phyloP scores from a whole-genome alignment of 1,284 basidiomycete genomes.

The Pseudozyma sp. region DNA sequence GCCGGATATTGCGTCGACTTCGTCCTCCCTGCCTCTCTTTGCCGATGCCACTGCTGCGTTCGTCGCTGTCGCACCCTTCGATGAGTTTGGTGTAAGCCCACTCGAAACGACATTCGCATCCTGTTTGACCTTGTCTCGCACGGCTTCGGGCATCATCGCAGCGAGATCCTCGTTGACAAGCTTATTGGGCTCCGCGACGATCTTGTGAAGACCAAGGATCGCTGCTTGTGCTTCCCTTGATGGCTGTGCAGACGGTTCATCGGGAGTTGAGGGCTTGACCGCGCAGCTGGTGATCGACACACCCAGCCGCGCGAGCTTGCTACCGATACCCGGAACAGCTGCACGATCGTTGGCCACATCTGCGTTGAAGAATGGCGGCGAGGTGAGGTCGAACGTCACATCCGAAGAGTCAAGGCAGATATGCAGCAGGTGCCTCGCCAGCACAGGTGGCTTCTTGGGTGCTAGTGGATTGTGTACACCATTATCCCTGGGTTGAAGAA shows the following conservation, averaged over 20 bases:
- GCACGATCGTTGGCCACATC: slow-evolving; percentile 28
- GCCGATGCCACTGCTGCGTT: slow-evolving; percentile 2
- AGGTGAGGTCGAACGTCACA: slow-evolving; percentile 23
- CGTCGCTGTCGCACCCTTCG: not conserved
- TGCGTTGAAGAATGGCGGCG: slow-evolving; percentile 34
- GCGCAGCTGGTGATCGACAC: slow-evolving; percentile 43
- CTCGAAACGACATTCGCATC: slow-evolving; percentile 43
- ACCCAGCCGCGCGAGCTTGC: slow-evolving; percentile 19
- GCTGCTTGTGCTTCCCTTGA: slow-evolving; percentile 29
- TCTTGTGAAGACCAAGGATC: slow-evolving; percentile 40
- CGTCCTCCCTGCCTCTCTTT: slow-evolving; percentile 37
- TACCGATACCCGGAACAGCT: slow-evolving; percentile 9
- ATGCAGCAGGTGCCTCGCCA: slow-evolving; percentile 43
- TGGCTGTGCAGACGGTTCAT: not conserved
- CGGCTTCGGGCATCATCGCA: slow-evolving; percentile 22
- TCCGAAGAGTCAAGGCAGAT: slow-evolving; percentile 31
- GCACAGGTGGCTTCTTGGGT: slow-evolving; percentile 29
- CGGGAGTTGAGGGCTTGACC: slow-evolving; percentile 12
- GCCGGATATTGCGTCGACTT: slow-evolving; percentile 5
- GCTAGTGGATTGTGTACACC: slow-evolving; percentile 32
- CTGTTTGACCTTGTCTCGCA: slow-evolving; percentile 25
- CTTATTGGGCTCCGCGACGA: slow-evolving; percentile 36
- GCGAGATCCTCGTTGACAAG: slow-evolving; percentile 38
- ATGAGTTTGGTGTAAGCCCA: slow-evolving; percentile 17
- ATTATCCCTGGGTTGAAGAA: slow-evolving; percentile 21